Base-by-base conservation (phyloP, 225 moss, liverwort and hornwort species). In the Climacium dendroides region DNA sequence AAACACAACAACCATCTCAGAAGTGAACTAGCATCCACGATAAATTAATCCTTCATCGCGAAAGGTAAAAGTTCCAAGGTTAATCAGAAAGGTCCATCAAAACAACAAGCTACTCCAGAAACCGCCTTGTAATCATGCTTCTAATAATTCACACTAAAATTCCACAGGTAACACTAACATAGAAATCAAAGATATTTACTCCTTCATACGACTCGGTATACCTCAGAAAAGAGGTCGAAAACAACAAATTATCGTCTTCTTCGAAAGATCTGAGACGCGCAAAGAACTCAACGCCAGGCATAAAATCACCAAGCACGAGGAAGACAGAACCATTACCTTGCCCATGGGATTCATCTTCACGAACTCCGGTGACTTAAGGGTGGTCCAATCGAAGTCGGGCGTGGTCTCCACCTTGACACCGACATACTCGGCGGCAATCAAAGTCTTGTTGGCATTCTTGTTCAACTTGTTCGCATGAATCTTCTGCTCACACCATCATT, bases 371-470 rank as follows among this genome's bases (percentile, higher is more conserved):
- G 93, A 92, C 87, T 93, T 94, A 35, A 93, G 81, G 59, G 91
- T 89, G 16, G 90, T 69, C 55, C 96, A 95, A 83, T 95, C 90
- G 43, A 94, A 92, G 57, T 89, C 90, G 30, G 92, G 93, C 12
- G 89, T 85, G 22, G 81, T 82, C 47, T 89, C 87, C 55, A 99
- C 80, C 86, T 94, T 91, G 39, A 96, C 93, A 34, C 99, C 99
- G 41, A 94, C 89, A 87, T 94, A 96, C 86, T 97, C 97, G 43
- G 97, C 97, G 15, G 90, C 92, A 78, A 99, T 93, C 86, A 94
- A 76, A 3, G 90, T 41, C 91, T 99, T 99, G 67, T 77, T 89
- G 13, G 93, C 96, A 91, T 99, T 99, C 87, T 91, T 94, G 89
- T 96, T 99, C 19, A 79, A 71, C 74, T 90, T 91, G 10, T 85